Conservation (phyloP, 1,284 basidiomycete species). For the Melampsora larici-populina region DNA sequence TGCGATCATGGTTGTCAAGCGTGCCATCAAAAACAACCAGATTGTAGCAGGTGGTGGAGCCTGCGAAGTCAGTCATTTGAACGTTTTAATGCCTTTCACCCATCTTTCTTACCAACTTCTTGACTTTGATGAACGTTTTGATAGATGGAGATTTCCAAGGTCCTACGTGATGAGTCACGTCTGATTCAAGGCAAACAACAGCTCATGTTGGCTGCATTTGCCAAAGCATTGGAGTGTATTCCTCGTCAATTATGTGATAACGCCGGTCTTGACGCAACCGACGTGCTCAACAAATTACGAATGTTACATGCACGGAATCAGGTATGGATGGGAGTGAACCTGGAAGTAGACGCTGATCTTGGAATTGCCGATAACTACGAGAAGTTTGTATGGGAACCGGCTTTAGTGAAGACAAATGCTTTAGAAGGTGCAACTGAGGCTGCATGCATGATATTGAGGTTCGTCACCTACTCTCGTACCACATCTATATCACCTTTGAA, state of each 20-base stretch:
- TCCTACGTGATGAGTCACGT: slow-evolving; percentile 82
- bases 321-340: slow-evolving; percentile 77
- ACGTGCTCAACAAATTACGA: slow-evolving; percentile 92
- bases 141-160: slow-evolving; percentile 93
- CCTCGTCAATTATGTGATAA: slow-evolving; percentile 98
- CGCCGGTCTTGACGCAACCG: slow-evolving; percentile 95
- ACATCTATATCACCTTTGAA: background rate
- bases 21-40: slow-evolving; percentile 90
- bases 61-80: slow-evolving; percentile 67
- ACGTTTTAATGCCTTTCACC: slow-evolving; percentile 19
- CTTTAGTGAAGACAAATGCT: slow-evolving; percentile 91
- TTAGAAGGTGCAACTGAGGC: slow-evolving; percentile 93
- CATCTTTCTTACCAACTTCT: background rate
- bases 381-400: slow-evolving; percentile 95
- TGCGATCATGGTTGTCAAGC: slow-evolving; percentile 98
- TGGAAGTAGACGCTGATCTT: slow-evolving; percentile 79
- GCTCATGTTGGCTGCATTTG: slow-evolving; percentile 89
- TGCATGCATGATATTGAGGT: slow-evolving; percentile 76
- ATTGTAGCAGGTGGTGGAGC: slow-evolving; percentile 98
- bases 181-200: slow-evolving; percentile 96
- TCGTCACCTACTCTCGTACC: slow-evolving; percentile 46
- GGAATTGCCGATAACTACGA: slow-evolving; percentile 94
- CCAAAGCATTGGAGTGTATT: slow-evolving; percentile 94
- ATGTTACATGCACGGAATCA: slow-evolving; percentile 88
- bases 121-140: background rate